A percentile compares a stretch with the other conserved stretches of the same genome.
Evolutionary conservation across 345 rosid species (phyloP).

Genomic region (Murraya paniculata): DNA sequence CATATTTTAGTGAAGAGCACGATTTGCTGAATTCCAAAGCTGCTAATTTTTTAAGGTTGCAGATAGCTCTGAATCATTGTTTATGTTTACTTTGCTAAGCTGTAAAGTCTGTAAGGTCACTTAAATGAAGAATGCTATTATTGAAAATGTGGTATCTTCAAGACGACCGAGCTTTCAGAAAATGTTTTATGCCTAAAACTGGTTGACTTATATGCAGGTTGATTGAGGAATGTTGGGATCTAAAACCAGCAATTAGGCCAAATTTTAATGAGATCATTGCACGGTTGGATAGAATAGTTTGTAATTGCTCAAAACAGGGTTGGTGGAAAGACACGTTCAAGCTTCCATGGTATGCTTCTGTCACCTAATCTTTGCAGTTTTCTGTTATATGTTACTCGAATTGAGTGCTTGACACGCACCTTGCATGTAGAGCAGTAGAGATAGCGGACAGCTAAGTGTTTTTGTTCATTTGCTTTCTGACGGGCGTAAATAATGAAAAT

Average conservation of each 20-base stretch:
- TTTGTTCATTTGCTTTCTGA: neutral
- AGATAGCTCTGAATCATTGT: too few relatives aligned
- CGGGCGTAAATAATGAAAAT: neutral
- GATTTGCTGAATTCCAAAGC: neutral
- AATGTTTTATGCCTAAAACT: neutral
- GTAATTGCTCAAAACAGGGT: constrained; percentile 75
- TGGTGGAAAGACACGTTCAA: constrained; percentile 97
- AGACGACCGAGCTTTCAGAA: too few relatives aligned
- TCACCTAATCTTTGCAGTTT: neutral
- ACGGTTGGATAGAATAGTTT: constrained; percentile 66
- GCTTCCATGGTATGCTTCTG: constrained; percentile 79
- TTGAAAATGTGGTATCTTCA: too few relatives aligned
- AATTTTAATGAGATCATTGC: constrained; percentile 77
- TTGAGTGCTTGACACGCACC: neutral
- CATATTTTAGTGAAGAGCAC: neutral
- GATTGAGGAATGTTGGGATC: constrained; percentile 90
- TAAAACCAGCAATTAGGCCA: constrained; percentile 59
- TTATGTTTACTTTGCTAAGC: too few relatives aligned
- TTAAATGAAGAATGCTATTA: too few relatives aligned
- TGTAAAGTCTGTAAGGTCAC: too few relatives aligned
- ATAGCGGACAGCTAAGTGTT: too few relatives aligned
- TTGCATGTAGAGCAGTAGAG: neutral
- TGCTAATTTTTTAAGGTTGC: neutral
- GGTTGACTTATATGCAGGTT: constrained; percentile 43
- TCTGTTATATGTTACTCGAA: neutral